phyloP scores from a whole-genome alignment of 2,329 filamentous ascomycete genomes.

The Phialophora macrospora region DNA sequence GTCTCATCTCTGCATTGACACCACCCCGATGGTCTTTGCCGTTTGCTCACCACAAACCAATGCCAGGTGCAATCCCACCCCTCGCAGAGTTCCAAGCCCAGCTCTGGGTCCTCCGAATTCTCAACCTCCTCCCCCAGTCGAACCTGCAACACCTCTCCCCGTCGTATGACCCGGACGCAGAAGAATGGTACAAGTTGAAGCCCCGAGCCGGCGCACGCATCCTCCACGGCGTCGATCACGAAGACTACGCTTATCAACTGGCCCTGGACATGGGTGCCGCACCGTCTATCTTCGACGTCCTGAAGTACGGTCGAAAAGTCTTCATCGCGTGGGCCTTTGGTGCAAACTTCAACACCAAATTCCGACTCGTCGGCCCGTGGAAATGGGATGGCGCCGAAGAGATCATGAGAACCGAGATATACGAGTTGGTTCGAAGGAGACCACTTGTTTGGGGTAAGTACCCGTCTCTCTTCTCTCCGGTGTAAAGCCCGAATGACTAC shows the following conservation, averaged over 20 bases:
- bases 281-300: slow-evolving; percentile 10
- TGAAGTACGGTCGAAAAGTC: slow-evolving; percentile 7
- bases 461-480: neutral
- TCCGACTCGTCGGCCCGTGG: slow-evolving; percentile 19
- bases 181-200: slow-evolving; percentile 19
- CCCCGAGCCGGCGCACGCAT: slow-evolving; percentile 8
- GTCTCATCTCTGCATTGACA: neutral
- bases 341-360: slow-evolving; percentile 21
- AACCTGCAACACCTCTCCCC: slow-evolving; percentile 7
- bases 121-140: slow-evolving; percentile 14
- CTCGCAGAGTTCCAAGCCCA: slow-evolving; percentile 22
- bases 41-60: neutral
- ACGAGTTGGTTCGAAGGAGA: slow-evolving; percentile 5
- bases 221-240: slow-evolving; percentile 21
- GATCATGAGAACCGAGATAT: slow-evolving; percentile 18
- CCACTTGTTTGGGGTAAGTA: slow-evolving; percentile 17
- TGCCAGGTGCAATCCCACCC: slow-evolving; percentile 19
- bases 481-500: neutral
- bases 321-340: slow-evolving; percentile 17
- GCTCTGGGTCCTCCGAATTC: slow-evolving; percentile 19
- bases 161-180: slow-evolving; percentile 5
- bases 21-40: neutral
- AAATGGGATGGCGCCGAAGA: slow-evolving; percentile 14
- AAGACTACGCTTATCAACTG: slow-evolving; percentile 21
- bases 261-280: slow-evolving; percentile 21